Conservation (phyloP, 768 basidiomycete species). For the Mycena galericulata region DNA sequence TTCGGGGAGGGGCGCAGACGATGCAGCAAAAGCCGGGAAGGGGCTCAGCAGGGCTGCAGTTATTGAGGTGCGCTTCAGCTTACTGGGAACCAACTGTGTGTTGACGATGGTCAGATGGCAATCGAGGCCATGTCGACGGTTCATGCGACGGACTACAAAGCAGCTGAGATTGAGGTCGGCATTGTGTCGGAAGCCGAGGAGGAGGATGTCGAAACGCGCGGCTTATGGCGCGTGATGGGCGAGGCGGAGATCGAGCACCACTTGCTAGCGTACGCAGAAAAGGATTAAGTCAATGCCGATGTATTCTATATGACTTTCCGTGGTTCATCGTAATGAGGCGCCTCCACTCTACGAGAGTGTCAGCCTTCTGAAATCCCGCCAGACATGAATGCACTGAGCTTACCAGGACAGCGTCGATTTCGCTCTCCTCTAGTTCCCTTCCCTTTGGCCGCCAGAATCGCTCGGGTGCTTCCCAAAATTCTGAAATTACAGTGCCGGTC, state of each 20-base stretch:
- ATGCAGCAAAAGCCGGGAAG: conserved; percentile 81
- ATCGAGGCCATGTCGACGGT: conserved; percentile 96
- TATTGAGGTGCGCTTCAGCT: conserved; percentile 77
- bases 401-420: conserved; percentile 78
- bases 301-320: conserved; percentile 28
- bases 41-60: conserved; percentile 81
- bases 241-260: conserved; percentile 84
- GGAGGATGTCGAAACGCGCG: conserved; percentile 78
- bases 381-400: conserved; percentile 39
- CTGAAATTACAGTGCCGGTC: conserved; percentile 35
- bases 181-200: conserved; percentile 84
- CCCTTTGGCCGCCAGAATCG: conserved; percentile 66
- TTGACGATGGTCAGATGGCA: conserved; percentile 70
- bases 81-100: not conserved
- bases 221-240: conserved; percentile 83
- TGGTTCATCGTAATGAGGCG: conserved; percentile 60
- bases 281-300: conserved; percentile 64
- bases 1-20: conserved; percentile 81
- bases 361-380: not conserved
- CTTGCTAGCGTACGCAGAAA: conserved; percentile 89
- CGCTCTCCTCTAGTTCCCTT: conserved; percentile 62
- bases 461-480: conserved; percentile 79
- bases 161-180: conserved; percentile 95
- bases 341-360: conserved; percentile 68
- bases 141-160: conserved; percentile 96